These are phyloP conservation scores for Solioccasus polychromus DNA, from an alignment of 768 basidiomycete genomes.

Conservation along the genomic window DNA sequence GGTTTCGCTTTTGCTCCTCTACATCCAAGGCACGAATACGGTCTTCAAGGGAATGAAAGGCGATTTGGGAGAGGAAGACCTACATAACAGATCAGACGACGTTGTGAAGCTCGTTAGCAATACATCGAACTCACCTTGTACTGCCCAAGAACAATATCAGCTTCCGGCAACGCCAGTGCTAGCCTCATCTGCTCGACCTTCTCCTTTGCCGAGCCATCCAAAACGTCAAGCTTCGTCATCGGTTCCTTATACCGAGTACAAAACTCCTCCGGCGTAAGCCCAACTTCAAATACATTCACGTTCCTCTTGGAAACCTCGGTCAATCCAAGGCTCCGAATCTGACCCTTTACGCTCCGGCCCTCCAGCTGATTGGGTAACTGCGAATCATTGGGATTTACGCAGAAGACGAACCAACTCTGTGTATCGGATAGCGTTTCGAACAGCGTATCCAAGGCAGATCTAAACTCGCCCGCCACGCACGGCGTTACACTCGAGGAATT, in stretches of 20 bases:
- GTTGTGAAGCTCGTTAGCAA: too few species aligned
- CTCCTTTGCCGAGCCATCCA: constrained; percentile 59
- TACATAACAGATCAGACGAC: constrained; percentile 29
- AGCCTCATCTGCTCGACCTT: constrained; percentile 57
- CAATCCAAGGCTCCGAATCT: constrained; percentile 80
- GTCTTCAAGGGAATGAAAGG: constrained; percentile 90
- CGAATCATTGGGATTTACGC: constrained; percentile 92
- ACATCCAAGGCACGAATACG: constrained; percentile 76
- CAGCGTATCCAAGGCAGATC: constrained; percentile 76
- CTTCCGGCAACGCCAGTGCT: constrained; percentile 57
- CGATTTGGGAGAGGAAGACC: constrained; percentile 85
- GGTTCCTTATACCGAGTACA: constrained; percentile 77
- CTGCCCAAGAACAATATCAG: constrained; percentile 77
- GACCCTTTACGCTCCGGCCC: constrained; percentile 86
- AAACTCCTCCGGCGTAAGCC: constrained; percentile 85
- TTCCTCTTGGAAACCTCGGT: constrained; percentile 71
- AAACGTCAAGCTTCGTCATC: constrained; percentile 51
- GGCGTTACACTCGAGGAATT: constrained; percentile 40
- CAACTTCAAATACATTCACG: constrained; percentile 72
- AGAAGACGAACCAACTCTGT: constrained; percentile 89
- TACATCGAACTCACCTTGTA: constrained; percentile 71
- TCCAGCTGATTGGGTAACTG: constrained; percentile 94
- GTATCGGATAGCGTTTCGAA: constrained; percentile 88
- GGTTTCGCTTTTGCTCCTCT: constrained; percentile 83
- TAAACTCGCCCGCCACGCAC: constrained; percentile 88